Evolutionary conservation across 768 basidiomycete genomes (phyloP).

Genomic region (Dacryopinax spathularia): DNA sequence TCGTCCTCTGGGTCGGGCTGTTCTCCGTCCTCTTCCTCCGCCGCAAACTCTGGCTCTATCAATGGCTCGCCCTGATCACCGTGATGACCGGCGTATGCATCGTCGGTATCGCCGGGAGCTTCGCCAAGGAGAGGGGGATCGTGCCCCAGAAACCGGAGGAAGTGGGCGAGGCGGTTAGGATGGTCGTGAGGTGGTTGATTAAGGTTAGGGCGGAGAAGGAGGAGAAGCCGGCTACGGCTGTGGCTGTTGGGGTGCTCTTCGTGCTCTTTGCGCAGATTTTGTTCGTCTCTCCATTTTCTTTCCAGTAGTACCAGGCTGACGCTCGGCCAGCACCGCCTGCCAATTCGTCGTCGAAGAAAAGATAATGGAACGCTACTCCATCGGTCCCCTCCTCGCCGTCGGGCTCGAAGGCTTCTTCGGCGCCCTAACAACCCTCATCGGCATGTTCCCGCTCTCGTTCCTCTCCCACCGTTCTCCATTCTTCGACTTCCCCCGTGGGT

Average conservation of each 20-base stretch:
- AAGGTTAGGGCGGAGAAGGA: slow-evolving; percentile 5
- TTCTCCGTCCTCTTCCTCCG: slow-evolving; percentile 84
- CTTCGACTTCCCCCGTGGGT: slow-evolving; percentile 84
- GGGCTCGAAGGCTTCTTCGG: slow-evolving; percentile 93
- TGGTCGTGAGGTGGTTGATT: background rate
- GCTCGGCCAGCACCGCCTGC: slow-evolving; percentile 52
- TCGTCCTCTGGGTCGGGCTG: slow-evolving; percentile 85
- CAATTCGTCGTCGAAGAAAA: slow-evolving; percentile 96
- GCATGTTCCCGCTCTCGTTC: slow-evolving; percentile 63
- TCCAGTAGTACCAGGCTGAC: slow-evolving; percentile 6
- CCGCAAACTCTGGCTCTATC: slow-evolving; percentile 73
- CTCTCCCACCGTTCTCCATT: slow-evolving; percentile 33
- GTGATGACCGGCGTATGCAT: slow-evolving; percentile 75
- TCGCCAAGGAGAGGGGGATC: slow-evolving; percentile 50
- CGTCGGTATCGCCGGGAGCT: slow-evolving; percentile 79
- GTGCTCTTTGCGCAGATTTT: slow-evolving; percentile 90
- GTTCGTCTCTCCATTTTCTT: slow-evolving; percentile 34
- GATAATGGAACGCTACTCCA: slow-evolving; percentile 76
- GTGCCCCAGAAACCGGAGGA: slow-evolving; percentile 19
- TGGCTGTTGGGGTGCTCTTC: slow-evolving; percentile 57
- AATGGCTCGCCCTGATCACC: slow-evolving; percentile 81
- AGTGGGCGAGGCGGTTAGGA: background rate
- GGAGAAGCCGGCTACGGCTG: background rate
- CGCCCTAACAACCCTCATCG: slow-evolving; percentile 56
- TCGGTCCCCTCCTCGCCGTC: slow-evolving; percentile 83